These are phyloP conservation scores for Lentinula sp. DNA, from an alignment of 768 basidiomycete genomes.

Conservation along the genomic window DNA sequence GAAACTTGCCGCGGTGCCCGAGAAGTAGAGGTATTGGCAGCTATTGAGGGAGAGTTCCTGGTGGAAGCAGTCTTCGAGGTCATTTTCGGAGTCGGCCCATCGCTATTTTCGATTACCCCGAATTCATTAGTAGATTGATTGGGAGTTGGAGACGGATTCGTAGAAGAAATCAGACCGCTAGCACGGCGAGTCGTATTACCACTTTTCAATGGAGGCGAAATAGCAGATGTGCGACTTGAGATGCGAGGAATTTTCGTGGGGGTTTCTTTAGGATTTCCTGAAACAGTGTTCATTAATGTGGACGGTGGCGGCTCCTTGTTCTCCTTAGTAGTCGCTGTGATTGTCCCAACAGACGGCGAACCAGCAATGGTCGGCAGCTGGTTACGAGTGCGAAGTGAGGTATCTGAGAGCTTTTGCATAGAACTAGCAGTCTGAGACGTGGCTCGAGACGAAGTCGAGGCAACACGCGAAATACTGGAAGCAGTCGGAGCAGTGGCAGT, in stretches of 20 bases:
- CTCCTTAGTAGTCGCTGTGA: slow-evolving; percentile 46
- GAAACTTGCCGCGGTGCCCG: slow-evolving; percentile 64
- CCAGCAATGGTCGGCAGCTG: slow-evolving; percentile 90
- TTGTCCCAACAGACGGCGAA: slow-evolving; percentile 81
- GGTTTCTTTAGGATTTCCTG: slow-evolving; percentile 67
- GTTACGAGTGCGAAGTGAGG: slow-evolving; percentile 66
- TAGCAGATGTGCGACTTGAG: slow-evolving; percentile 75
- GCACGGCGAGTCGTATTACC: slow-evolving; percentile 48
- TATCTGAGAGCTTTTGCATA: slow-evolving; percentile 82
- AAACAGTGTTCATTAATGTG: slow-evolving; percentile 45
- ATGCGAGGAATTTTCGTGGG: slow-evolving; percentile 93
- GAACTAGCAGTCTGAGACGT: slow-evolving; percentile 84
- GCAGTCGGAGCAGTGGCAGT: slow-evolving; percentile 23
- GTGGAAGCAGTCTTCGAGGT: slow-evolving; percentile 43
- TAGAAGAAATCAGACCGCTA: slow-evolving; percentile 44
- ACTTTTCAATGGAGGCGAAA: slow-evolving; percentile 66
- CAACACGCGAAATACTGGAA: slow-evolving; percentile 10
- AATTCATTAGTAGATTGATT: slow-evolving; percentile 62
- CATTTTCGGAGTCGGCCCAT: slow-evolving; percentile 41
- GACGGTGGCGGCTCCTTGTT: slow-evolving; percentile 49
- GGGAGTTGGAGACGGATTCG: slow-evolving; percentile 56
- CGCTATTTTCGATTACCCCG: slow-evolving; percentile 68
- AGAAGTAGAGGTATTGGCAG: slow-evolving; percentile 34
- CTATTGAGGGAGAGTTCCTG: slow-evolving; percentile 55
- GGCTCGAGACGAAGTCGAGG: slow-evolving; percentile 49